A percentile compares a stretch with the other conserved stretches of the same genome.
phyloP scores from a whole-genome alignment of 129 eudicot genomes.

The Artemisia argyi region DNA sequence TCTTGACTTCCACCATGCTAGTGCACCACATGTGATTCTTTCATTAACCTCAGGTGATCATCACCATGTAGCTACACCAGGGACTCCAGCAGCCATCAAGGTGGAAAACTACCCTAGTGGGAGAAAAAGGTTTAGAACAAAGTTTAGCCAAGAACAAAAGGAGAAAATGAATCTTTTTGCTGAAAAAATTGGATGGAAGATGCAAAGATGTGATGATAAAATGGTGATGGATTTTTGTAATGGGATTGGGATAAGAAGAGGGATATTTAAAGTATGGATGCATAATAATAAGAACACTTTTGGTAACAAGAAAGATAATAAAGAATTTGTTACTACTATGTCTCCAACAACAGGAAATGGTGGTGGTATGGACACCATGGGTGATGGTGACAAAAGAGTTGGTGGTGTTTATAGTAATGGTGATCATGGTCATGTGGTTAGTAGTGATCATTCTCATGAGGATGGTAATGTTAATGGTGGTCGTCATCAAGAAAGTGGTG shows the following conservation, averaged over 20 bases:
- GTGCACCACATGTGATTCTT: conserved; percentile 39
- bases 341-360: conserved; percentile 7
- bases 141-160: conserved; percentile 77
- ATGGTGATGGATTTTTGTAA: conserved; percentile 58
- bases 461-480: conserved; percentile 18
- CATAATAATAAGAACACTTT: conserved; percentile 79
- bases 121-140: conserved; percentile 74
- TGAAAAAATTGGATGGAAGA: conserved; percentile 72
- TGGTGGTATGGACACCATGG: background rate
- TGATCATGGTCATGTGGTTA: background rate
- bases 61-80: conserved; percentile 42
- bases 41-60: conserved; percentile 39
- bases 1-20: conserved; percentile 38
- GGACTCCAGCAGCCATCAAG: conserved; percentile 58
- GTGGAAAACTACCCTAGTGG: conserved; percentile 42
- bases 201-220: conserved; percentile 62
- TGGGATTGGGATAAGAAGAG: conserved; percentile 65
- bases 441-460: conserved; percentile 8
- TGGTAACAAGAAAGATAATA: conserved; percentile 40
- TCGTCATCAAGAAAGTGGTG: conserved; percentile 11
- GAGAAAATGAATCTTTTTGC: conserved; percentile 67
- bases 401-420: too few relatives aligned
- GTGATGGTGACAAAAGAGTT: background rate
- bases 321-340: background rate
- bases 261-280: conserved; percentile 89